Conservation (phyloP, 345 rosid genomes). For the Linum lewisii region DNA sequence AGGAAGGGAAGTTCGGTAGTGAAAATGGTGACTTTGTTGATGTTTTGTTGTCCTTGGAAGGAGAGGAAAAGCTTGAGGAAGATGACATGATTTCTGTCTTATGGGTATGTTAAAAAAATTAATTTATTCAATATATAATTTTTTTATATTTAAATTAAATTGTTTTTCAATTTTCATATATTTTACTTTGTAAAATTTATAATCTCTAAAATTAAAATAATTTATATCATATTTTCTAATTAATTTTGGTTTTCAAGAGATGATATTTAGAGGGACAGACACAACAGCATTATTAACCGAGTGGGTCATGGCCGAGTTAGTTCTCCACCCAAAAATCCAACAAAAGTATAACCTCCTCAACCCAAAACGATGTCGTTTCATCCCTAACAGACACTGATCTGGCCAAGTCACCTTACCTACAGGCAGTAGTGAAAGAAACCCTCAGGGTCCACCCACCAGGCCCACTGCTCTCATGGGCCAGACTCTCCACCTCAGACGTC, state of each 20-base stretch:
- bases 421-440: constrained; percentile 66
- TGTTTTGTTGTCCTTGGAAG: constrained; percentile 59
- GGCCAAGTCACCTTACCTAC: constrained; percentile 56
- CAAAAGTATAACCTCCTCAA: constrained; percentile 34
- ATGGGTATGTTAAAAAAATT: constrained; percentile 42
- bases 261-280: constrained; percentile 90
- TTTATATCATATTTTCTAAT: no score
- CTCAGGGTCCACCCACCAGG: constrained; percentile 86
- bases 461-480: constrained; percentile 86
- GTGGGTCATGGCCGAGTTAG: constrained; percentile 85
- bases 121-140: not conserved
- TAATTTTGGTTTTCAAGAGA: constrained; percentile 37
- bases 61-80: constrained; percentile 61
- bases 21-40: constrained; percentile 64
- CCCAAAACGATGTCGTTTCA: constrained; percentile 15
- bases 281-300: constrained; percentile 81
- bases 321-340: constrained; percentile 54
- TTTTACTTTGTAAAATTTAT: no score
- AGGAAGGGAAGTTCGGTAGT: not conserved
- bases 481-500: constrained; percentile 74
- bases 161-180: no score
- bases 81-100: constrained; percentile 84
- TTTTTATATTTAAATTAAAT: not conserved
- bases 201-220: no score
- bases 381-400: constrained; percentile 39